Evolutionary conservation across 257 asterid genomes (phyloP).

Genomic region (Capsicum rhomboideum): DNA sequence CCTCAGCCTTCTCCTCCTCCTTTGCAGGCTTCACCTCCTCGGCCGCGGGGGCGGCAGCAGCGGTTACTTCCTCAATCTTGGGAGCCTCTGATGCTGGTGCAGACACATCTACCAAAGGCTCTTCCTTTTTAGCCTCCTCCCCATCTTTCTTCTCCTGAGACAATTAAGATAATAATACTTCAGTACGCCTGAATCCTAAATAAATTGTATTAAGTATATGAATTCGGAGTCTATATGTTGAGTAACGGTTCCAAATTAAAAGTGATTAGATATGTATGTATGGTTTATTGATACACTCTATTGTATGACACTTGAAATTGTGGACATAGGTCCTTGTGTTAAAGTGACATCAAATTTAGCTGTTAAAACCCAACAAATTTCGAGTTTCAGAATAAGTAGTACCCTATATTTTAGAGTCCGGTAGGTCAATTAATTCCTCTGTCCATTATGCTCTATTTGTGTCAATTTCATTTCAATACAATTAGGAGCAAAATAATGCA

Average conservation of each 20-base stretch:
- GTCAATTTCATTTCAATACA: background rate
- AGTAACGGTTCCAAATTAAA: background rate
- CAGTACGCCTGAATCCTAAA: background rate
- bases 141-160: slow-evolving; percentile 42
- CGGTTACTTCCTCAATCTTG: slow-evolving; percentile 19
- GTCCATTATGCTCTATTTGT: background rate
- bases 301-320: background rate
- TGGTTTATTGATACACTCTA: background rate
- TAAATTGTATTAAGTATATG: background rate
- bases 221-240: background rate
- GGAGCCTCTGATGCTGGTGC: slow-evolving; percentile 36
- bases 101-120: slow-evolving; percentile 28
- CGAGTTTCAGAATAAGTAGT: background rate
- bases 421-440: background rate
- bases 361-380: background rate
- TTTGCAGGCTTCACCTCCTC: slow-evolving; percentile 10
- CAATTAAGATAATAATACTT: background rate
- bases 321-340: background rate
- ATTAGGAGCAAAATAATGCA: background rate
- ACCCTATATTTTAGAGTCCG: no score
- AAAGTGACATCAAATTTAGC: background rate
- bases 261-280: background rate
- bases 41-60: background rate
- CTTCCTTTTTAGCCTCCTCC: slow-evolving; percentile 28
- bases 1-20: slow-evolving; percentile 15